Evolutionary conservation across 2,329 filamentous ascomycete genomes (phyloP).

Genomic region (Diplocarpon mali): DNA sequence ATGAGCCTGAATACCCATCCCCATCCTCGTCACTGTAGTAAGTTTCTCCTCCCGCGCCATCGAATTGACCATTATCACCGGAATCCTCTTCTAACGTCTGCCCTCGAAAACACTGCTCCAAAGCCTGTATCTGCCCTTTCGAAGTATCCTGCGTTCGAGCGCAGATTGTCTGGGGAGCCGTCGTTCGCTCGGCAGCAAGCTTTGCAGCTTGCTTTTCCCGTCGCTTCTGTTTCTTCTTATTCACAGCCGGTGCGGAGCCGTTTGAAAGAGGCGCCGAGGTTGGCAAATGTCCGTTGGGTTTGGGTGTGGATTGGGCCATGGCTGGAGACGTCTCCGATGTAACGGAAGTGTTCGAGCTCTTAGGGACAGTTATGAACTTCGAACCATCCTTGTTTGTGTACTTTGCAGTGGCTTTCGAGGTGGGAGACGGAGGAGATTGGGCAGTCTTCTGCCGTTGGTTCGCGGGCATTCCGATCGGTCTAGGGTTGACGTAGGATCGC

Average conservation of each 20-base stretch:
- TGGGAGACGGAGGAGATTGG: slow-evolving; percentile 40
- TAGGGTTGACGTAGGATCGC: slow-evolving; percentile 8
- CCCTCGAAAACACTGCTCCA: slow-evolving; percentile 23
- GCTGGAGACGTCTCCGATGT: slow-evolving; percentile 42
- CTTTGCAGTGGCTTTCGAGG: slow-evolving; percentile 43
- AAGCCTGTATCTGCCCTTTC: slow-evolving; percentile 21
- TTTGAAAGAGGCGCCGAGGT: slow-evolving; percentile 20
- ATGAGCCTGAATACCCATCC: slow-evolving; percentile 26
- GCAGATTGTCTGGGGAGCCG: slow-evolving; percentile 15
- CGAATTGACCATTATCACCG: slow-evolving; percentile 28
- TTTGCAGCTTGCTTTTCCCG: slow-evolving; percentile 55
- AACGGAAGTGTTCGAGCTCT: slow-evolving; percentile 37
- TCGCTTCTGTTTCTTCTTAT: slow-evolving; percentile 92
- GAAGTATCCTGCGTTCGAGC: slow-evolving; percentile 10
- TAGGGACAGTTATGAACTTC: slow-evolving; percentile 57
- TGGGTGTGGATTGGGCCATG: slow-evolving; percentile 26
- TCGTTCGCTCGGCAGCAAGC: slow-evolving; percentile 24
- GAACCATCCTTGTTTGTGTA: slow-evolving; percentile 60
- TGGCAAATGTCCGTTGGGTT: slow-evolving; percentile 24
- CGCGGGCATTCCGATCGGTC: slow-evolving; percentile 36
- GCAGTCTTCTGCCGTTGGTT: slow-evolving; percentile 40
- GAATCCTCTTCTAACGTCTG: slow-evolving; percentile 21
- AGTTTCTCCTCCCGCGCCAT: slow-evolving; percentile 39
- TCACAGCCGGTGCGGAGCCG: slow-evolving; percentile 44
- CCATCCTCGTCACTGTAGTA: slow-evolving; percentile 46